Evolutionary conservation across 140 eudicot species (phyloP), one percentile per base, ranked within the genome.

Genomic region (Oenanthe javanica): DNA sequence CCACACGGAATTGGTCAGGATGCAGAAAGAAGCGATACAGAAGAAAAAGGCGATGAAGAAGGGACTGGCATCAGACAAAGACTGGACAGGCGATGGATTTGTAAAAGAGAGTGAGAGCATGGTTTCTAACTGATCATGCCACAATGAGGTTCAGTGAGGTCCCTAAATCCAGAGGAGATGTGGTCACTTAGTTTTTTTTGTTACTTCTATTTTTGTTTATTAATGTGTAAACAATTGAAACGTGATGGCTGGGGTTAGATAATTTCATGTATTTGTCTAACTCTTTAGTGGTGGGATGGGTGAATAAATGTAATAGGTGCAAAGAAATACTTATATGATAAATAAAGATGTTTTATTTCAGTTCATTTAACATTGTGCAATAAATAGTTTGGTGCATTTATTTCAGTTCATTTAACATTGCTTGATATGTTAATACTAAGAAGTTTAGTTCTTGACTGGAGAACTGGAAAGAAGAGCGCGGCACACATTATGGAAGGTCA

Each of bases 1-100:
- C 1, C 97, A 94, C 86, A 92, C 86, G 9, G 98, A 92, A 25
- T 87, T 94, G 52, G 98, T 94, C 64, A 85, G 85, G 70, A 89
- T 90, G 87, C 98, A 94, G 76, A 89, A 92, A 87, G 97, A 92
- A 86, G 98, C 98, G 0, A 89, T 90, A 43, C 80, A 83, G 42
- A 94, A 92, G 77, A 84, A 97, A 79, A 80, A 72, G 83, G 98
- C 96, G 5, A 25, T 86, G 46, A 90, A 89, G 89, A 92, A 87
- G 89, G 98, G 98, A 27, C 84, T 94, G 83, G 87, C 84, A 21
- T 86, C 91, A 12, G 98, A 94, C 82, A 92, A 89, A 86, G 98
- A 94, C 80, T 94, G 98, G 98, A 94, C 98, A 1, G 98, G 98
- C 42, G 98, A 94, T 79, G 98, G 98, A 67, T 94, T 94, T 79